phyloP scores from a whole-genome alignment of 2,329 filamentous ascomycete species.

The Fusarium continuum region DNA sequence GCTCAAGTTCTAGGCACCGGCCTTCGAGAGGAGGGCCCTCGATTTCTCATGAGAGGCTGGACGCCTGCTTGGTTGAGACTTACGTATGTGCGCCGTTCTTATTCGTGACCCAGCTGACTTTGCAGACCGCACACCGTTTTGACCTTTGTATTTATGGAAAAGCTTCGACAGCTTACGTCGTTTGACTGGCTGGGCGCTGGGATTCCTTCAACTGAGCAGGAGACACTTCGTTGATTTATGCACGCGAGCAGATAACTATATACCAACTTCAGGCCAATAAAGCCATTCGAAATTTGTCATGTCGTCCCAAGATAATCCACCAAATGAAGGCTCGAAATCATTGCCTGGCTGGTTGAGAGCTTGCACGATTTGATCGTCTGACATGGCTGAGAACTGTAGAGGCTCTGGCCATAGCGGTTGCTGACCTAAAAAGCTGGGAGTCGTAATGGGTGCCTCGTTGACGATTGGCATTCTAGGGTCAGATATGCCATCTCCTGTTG shows the following conservation, averaged over 20 bases:
- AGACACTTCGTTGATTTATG: constrained; percentile 24
- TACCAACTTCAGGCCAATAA: constrained; percentile 59
- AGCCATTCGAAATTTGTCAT: constrained; percentile 67
- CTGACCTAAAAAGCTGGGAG: constrained; percentile 44
- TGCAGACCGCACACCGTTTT: constrained; percentile 55
- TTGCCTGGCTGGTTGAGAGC: constrained; percentile 71
- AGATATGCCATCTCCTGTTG: constrained; percentile 28
- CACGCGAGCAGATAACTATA: constrained; percentile 6
- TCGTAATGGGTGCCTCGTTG: constrained; percentile 32
- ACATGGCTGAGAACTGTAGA: constrained; percentile 74
- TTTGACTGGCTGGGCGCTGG: constrained; percentile 36
- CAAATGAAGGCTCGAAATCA: constrained; percentile 64
- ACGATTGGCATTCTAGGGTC: constrained; percentile 26
- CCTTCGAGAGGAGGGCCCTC: constrained; percentile 51
- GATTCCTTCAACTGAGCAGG: constrained; percentile 10
- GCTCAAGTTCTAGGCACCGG: constrained; percentile 48
- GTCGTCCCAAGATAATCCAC: constrained; percentile 67
- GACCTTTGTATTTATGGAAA: constrained; percentile 58
- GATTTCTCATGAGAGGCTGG: constrained; percentile 58
- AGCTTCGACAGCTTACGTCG: constrained; percentile 49
- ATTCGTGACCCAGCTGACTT: background rate
- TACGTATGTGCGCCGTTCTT: constrained; percentile 44
- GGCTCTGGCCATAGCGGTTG: constrained; percentile 57
- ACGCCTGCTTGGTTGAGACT: constrained; percentile 56
- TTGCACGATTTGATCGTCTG: constrained; percentile 72